Evolutionary conservation across 129 eudicot species (phyloP).

Genomic region (Erigeron canadensis): DNA sequence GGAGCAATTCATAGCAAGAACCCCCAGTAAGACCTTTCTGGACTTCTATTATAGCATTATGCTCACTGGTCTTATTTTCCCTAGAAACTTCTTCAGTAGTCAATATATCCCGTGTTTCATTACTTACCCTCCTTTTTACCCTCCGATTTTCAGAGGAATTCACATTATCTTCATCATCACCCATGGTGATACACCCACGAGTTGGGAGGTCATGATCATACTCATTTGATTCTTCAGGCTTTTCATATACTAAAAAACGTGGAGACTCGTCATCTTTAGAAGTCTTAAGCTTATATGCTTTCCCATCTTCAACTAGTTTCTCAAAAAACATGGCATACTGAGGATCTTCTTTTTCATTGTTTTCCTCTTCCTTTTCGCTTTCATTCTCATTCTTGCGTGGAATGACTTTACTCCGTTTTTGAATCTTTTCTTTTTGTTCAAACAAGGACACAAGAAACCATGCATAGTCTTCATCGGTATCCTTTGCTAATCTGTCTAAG

Average conservation of each 20-base stretch:
- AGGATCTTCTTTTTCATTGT: conserved; percentile 24
- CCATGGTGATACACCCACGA: neutral
- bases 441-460: neutral
- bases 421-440: neutral
- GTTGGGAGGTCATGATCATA: conserved; percentile 25
- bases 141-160: neutral
- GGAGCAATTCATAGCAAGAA: conserved; percentile 18
- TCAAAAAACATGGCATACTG: conserved; percentile 30
- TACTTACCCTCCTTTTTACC: conserved; percentile 11
- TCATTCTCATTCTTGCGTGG: neutral
- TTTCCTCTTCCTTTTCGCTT: neutral
- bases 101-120: neutral
- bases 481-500: neutral
- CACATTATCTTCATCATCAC: conserved; percentile 13
- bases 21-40: neutral
- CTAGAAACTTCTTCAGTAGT: neutral
- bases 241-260: conserved; percentile 22
- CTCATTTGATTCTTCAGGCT: neutral
- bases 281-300: conserved; percentile 29
- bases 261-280: conserved; percentile 15
- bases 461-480: conserved; percentile 6
- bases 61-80: conserved; percentile 8
- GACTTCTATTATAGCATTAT: neutral
- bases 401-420: neutral
- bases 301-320: conserved; percentile 22